These are phyloP conservation scores for Ophiostoma piceae DNA, from an alignment of 2,329 filamentous ascomycete genomes.

Conservation along the genomic window DNA sequence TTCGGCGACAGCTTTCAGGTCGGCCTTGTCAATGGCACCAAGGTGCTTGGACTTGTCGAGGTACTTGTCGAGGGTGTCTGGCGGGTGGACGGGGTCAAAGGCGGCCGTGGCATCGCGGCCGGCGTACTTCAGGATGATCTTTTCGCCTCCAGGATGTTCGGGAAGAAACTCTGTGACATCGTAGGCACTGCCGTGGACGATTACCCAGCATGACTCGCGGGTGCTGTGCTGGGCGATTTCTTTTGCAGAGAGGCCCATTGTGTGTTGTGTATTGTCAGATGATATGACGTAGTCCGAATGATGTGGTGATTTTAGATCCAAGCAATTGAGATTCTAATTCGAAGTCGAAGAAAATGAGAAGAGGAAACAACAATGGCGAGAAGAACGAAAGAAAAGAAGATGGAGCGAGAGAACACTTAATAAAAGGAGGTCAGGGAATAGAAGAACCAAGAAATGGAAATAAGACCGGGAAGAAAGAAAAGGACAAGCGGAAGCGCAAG, in stretches of 20 bases:
- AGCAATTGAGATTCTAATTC: background rate
- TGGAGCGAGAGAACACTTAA: background rate
- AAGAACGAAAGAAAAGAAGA: background rate
- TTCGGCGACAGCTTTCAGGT: slow-evolving; percentile 67
- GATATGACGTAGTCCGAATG: background rate
- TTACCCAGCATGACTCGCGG: slow-evolving; percentile 37
- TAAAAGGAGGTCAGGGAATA: background rate
- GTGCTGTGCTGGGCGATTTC: slow-evolving; percentile 36
- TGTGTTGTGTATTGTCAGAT: background rate
- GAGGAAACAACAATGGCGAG: background rate
- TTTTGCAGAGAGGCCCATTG: slow-evolving; percentile 31
- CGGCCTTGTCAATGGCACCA: slow-evolving; percentile 67
- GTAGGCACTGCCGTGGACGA: slow-evolving; percentile 31
- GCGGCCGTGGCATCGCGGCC: slow-evolving; percentile 91
- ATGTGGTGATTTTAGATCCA: background rate
- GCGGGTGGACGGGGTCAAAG: slow-evolving; percentile 82
- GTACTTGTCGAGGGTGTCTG: slow-evolving; percentile 81
- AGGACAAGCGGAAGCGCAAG: slow-evolving; percentile 5
- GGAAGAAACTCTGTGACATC: slow-evolving; percentile 38
- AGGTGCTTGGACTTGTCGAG: slow-evolving; percentile 81
- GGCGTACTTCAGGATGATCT: slow-evolving; percentile 95
- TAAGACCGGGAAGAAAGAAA: slow-evolving; percentile 2
- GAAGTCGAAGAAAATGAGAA: background rate
- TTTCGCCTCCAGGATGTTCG: slow-evolving; percentile 84
- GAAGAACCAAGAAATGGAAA: background rate